These are phyloP conservation scores for Talaromyces liani DNA, from an alignment of 495 filamentous ascomycete genomes.

Conservation along the genomic window DNA sequence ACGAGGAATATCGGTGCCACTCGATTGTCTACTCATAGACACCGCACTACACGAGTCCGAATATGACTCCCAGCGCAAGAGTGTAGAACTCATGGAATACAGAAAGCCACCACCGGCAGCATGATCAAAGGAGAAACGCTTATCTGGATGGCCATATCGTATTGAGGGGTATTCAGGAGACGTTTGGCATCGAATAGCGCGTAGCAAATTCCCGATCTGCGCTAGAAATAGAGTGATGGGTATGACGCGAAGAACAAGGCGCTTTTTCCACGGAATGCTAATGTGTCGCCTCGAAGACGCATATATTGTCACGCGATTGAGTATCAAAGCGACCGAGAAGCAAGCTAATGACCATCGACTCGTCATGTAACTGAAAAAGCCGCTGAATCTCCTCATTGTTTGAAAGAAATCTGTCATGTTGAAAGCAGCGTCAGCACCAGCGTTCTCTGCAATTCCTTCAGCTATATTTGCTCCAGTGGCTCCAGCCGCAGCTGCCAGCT, in stretches of 20 bases:
- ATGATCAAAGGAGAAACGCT: conserved; percentile 63
- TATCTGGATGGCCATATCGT: conserved; percentile 64
- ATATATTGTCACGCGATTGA: conserved; percentile 91
- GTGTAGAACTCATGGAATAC: conserved; percentile 55
- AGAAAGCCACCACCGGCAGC: conserved; percentile 61
- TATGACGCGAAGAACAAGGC: conserved; percentile 62
- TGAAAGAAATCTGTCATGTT: conserved; percentile 31
- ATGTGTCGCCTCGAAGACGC: conserved; percentile 77
- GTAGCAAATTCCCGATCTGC: conserved; percentile 62
- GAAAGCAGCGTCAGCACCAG: conserved; percentile 21
- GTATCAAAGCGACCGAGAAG: conserved; percentile 71
- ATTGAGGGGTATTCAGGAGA: conserved; percentile 65
- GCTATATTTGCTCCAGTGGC: conserved; percentile 24
- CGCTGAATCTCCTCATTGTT: conserved; percentile 57
- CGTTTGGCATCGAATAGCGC: conserved; percentile 89
- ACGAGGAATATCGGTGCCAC: conserved; percentile 37
- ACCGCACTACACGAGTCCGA: conserved; percentile 63
- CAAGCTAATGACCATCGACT: conserved; percentile 90
- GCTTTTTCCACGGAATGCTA: conserved; percentile 59
- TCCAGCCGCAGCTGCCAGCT: conserved; percentile 22
- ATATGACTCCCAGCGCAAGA: conserved; percentile 64
- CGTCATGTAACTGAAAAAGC: conserved; percentile 84
- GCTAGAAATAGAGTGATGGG: conserved; percentile 68
- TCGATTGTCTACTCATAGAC: conserved; percentile 53
- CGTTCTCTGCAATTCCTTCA: conserved; percentile 23